Conservation (phyloP, 352 stramenopile species). For the Paralagenidium karlingii region DNA sequence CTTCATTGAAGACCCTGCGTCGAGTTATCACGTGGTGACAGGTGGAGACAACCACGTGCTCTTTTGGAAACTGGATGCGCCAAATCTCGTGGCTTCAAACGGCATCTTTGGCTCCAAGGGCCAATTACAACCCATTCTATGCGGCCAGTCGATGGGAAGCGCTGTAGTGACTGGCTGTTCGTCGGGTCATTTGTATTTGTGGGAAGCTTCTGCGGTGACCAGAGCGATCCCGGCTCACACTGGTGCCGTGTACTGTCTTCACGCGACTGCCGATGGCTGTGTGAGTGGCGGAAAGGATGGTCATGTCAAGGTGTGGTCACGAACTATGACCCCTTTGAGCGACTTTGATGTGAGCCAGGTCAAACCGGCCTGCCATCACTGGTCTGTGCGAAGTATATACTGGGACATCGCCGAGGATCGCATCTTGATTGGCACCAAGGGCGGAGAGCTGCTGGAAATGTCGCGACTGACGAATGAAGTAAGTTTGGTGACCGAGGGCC, state of each 20-base stretch:
- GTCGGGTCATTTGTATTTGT: constrained; percentile 59
- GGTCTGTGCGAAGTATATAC: constrained; percentile 33
- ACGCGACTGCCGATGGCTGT: constrained; percentile 33
- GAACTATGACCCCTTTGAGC: constrained; percentile 23
- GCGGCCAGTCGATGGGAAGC: constrained; percentile 34
- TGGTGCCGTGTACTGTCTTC: constrained; percentile 49
- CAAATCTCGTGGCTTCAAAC: constrained; percentile 27
- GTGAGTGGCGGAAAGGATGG: constrained; percentile 49
- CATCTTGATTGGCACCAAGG: constrained; percentile 52
- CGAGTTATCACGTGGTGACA: constrained; percentile 35
- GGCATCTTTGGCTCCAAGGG: constrained; percentile 51
- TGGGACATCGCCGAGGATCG: constrained; percentile 62
- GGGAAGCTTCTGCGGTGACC: constrained; percentile 45
- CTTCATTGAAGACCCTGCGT: constrained; percentile 32
- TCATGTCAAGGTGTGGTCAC: constrained; percentile 62
- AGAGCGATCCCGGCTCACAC: constrained; percentile 49
- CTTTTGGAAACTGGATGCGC: constrained; percentile 54
- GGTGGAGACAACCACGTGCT: constrained; percentile 52
- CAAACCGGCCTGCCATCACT: constrained; percentile 31
- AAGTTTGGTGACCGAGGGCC: constrained; percentile 52
- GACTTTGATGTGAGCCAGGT: constrained; percentile 46
- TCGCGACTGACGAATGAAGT: constrained; percentile 43
- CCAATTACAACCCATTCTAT: constrained; percentile 41
- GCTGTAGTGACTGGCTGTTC: constrained; percentile 40
- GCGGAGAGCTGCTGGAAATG: constrained; percentile 52